Base-by-base conservation (phyloP, 345 rosid genomes). In the Sonneratia caseolaris region DNA sequence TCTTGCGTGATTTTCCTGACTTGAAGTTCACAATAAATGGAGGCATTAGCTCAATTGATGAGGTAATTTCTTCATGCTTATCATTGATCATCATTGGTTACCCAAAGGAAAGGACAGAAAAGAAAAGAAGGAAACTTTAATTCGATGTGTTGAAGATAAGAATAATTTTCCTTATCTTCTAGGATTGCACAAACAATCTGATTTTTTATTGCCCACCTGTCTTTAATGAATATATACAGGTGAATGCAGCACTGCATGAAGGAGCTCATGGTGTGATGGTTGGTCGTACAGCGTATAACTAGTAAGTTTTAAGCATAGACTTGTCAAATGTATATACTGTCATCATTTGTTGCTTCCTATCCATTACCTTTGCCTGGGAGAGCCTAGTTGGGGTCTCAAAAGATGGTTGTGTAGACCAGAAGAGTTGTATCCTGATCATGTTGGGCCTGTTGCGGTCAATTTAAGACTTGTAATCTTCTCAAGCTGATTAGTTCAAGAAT, bases 231-330 rank as follows among this genome's bases (percentile, higher is more conserved):
- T 1, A 55, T 21, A 57, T 57, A 37, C 76, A 95, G 99, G 98
- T 81, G 64, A 91, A 84, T 78, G 87, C 89, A 1, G 99, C 96
- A 64, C 70, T 88, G 61, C 81, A 64, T 68, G 86, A 86, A 81
- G 99, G 98, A 80, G 97, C 99, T 71, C 96, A 95, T 68, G 91
- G 91, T 35, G 98, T 89, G 70, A 95, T 95, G 99, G 80, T 92
- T 77, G 99, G 99, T 22, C 98, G 96, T 76, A 93, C 99, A 71
- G 99, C 93, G 73, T 95, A 80, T 71, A 77, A 90, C 72, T 81
- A 89, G 99, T 95, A 86, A 59, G 96, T 79, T 45, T 43, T 67
- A 38, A 35, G 7, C 27, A 42, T 18, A 38, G 76, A 51, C 68
- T 38, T 61, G 38, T 11, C 69, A 47, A 45, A 22, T 5, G 15